A percentile compares a stretch with the other conserved stretches of the same genome.
These are phyloP conservation scores for Limnomonas spitsbergensis DNA, from an alignment of 139 green algal genomes.

Conservation along the genomic window DNA sequence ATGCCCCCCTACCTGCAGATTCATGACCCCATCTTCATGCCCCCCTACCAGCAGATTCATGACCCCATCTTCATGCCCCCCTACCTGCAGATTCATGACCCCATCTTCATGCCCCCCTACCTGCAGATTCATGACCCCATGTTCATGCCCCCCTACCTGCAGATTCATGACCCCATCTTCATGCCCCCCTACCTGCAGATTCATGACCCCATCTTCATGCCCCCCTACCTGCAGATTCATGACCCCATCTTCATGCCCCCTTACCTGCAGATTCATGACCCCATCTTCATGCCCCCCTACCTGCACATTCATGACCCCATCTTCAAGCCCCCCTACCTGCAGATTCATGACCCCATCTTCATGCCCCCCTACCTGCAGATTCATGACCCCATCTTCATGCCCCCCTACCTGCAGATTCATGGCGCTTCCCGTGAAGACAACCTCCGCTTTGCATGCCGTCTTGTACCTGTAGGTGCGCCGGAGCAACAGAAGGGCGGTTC, in stretches of 20 bases:
- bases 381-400: neutral
- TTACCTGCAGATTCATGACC: constrained; percentile 17
- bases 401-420: constrained; percentile 6
- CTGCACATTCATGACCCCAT: neutral
- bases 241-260: neutral
- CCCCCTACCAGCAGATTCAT: constrained; percentile 4
- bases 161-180: neutral
- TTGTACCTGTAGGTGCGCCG: constrained; percentile 10
- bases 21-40: neutral
- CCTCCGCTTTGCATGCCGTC: constrained; percentile 16
- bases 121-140: constrained; percentile 16
- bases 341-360: constrained; percentile 13
- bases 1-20: no score
- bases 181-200: neutral
- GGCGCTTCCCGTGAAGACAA: constrained; percentile 48
- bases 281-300: no score
- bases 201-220: no score
- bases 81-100: neutral
- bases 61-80: no score
- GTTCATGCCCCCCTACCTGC: no score
- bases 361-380: neutral
- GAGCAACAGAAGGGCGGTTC: neutral
- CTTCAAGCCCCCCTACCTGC: constrained; percentile 4
- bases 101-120: neutral
- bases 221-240: no score